Evolutionary conservation across 371 early-diverging fungal genomes (phyloP).

Genomic region (Mucor piriformis): DNA sequence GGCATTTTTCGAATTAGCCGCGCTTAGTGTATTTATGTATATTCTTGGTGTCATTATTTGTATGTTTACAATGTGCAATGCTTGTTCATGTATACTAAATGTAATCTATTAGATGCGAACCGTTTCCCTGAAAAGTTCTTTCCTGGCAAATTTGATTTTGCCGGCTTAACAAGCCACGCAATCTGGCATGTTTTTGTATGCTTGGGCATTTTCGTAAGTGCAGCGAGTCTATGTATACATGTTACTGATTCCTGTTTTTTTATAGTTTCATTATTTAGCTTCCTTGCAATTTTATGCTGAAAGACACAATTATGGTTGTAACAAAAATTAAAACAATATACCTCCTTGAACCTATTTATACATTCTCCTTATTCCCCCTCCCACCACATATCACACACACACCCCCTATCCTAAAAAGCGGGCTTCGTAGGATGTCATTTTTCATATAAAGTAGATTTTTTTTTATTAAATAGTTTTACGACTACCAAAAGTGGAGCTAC

Average conservation of each 20-base stretch:
- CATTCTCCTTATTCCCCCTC: neutral
- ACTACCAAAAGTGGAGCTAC: conserved; percentile 27
- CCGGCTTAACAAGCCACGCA: conserved; percentile 67
- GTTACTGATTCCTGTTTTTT: neutral
- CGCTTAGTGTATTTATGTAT: conserved; percentile 52
- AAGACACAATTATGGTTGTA: conserved; percentile 52
- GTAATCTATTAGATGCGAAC: conserved; percentile 49
- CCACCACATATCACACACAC: neutral
- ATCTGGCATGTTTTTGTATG: conserved; percentile 75
- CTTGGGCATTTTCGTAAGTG: conserved; percentile 53
- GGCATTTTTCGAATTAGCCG: conserved; percentile 48
- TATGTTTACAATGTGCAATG: conserved; percentile 9
- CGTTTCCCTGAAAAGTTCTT: conserved; percentile 70
- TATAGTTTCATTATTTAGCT: conserved; percentile 57
- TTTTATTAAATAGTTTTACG: neutral
- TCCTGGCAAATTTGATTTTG: conserved; percentile 70
- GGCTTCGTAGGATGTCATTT: neutral
- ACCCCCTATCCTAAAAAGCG: neutral
- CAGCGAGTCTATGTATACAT: neutral
- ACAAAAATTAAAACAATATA: conserved; percentile 4
- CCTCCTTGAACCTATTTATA: conserved; percentile 2
- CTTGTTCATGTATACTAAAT: neutral
- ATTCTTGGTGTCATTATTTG: conserved; percentile 48
- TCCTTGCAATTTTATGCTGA: conserved; percentile 51
- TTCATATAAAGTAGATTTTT: neutral